Evolutionary conservation across 768 basidiomycete genomes (phyloP), one percentile per base, ranked within the genome.

Genomic region (Leccinum pellstonianum): DNA sequence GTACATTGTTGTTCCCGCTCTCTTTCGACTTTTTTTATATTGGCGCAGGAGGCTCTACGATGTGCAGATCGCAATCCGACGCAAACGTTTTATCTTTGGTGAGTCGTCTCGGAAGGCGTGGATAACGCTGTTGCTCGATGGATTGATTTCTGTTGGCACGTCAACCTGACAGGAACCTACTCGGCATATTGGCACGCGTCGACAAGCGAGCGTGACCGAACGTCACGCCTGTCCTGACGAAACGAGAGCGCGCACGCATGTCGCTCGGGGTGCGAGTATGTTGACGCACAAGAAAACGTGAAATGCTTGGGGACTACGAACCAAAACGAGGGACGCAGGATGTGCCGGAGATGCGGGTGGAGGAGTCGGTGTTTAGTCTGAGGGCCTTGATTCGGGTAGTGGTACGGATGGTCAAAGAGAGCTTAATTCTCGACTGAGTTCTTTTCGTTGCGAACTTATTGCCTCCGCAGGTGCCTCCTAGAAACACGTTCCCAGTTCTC

Each of bases 61-160:
- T 91, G 87, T 64, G 87, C 90, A 21, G 94, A 96, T 70, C 89
- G 94, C 52, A 92, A 93, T 72, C 91, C 94, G 4, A 84, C 88
- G 0, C 82, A 93, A 25, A 95, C 89, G 52, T 91, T 94, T 72
- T 98, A 92, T 76, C 84, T 98, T 33, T 98, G 96, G 96, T 93
- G 60, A 33, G 79, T 65, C 38, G 53, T 53, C 25, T 19, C 31
- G 19, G 29, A 15, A 17, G 52, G 27, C 7, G 12, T 17, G 21
- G 21, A 52, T 48, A 7, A 29, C 47, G 29, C 15, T 25, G 65
- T 56, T 47, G 7, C 29, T 55, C 2, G 59, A 9, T 8, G 14
- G 5, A 19, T 21, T 31, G 15, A 11, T 19, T 43, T 41, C 47
- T 68, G 65, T 57, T 97, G 95, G 96, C 88, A 89, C 72, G 90